Percentiles rank a stretch among this genome's conserved stretches.
Evolutionary conservation across 2,329 filamentous ascomycete species (phyloP).

Genomic region (Calonectria montana): DNA sequence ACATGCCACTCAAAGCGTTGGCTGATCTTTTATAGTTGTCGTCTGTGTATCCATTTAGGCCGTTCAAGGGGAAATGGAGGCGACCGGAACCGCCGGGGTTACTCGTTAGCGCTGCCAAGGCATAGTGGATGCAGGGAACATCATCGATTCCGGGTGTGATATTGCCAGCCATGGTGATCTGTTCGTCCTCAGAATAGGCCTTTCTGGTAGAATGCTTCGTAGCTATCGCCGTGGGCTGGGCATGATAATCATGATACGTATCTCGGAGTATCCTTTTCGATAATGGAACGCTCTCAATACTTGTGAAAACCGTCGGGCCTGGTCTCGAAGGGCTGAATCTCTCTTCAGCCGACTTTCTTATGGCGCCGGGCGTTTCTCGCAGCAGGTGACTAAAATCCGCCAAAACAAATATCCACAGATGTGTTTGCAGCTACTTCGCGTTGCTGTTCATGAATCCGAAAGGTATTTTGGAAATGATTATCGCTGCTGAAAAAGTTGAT

Average conservation of each 20-base stretch:
- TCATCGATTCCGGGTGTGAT: slow-evolving; percentile 85
- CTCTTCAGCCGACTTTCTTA: not conserved
- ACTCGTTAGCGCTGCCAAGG: slow-evolving; percentile 86
- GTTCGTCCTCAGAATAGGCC: slow-evolving; percentile 61
- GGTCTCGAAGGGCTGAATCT: not conserved
- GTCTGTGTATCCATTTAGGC: slow-evolving; percentile 45
- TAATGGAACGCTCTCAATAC: not conserved
- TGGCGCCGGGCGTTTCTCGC: not conserved
- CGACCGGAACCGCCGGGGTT: slow-evolving; percentile 72
- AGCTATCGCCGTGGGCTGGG: slow-evolving; percentile 52
- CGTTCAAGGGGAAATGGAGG: slow-evolving; percentile 59
- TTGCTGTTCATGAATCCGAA: not conserved
- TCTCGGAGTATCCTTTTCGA: not conserved
- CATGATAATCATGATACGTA: not conserved
- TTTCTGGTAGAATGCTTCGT: slow-evolving; percentile 47
- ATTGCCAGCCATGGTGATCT: slow-evolving; percentile 60
- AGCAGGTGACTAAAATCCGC: not conserved
- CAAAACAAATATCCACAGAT: not conserved
- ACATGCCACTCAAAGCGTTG: not conserved
- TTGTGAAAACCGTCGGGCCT: not conserved
- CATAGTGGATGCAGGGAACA: slow-evolving; percentile 88
- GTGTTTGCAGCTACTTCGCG: not conserved
- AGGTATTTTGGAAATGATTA: not conserved
- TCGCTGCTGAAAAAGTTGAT: not conserved
- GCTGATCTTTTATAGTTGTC: slow-evolving; percentile 41